Conservation (phyloP, 306 rosid genomes). For the Rubus parviflorus region DNA sequence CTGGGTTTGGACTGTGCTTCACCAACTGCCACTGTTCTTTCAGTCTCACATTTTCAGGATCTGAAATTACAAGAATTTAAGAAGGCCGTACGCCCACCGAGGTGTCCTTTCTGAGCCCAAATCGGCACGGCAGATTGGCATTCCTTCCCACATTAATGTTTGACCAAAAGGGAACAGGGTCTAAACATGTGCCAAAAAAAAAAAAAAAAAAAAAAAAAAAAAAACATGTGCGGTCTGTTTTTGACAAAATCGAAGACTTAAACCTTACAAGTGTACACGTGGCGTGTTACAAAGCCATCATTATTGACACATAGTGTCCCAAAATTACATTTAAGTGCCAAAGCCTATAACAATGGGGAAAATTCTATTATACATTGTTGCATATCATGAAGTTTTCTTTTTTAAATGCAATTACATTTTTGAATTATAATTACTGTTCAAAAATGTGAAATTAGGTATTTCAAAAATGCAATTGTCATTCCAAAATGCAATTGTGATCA, state of each 20-base stretch:
- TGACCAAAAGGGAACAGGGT: slow-evolving; percentile 8
- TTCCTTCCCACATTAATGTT: slow-evolving; percentile 15
- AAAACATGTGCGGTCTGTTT: not conserved
- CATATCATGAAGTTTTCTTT: no score
- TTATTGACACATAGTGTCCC: not conserved
- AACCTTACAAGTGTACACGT: not conserved
- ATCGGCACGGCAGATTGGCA: slow-evolving; percentile 3
- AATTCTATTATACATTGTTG: no score
- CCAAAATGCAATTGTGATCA: no score
- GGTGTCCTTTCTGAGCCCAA: not conserved
- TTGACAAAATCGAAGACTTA: not conserved
- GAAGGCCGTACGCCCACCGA: not conserved
- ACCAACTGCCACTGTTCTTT: no score
- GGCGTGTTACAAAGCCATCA: not conserved
- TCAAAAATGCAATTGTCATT: no score
- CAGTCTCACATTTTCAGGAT: slow-evolving; percentile 8
- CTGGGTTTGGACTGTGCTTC: not conserved
- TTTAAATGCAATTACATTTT: no score
- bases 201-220: no score
- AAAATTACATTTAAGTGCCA: not conserved
- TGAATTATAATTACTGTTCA: no score
- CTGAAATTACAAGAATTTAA: slow-evolving; percentile 1
- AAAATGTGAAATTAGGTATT: no score
- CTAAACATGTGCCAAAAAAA: no score
- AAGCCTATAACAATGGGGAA: no score